Evolutionary conservation across 1,284 basidiomycete genomes (phyloP).

Genomic region (Apiotrichum akiyoshidainum): DNA sequence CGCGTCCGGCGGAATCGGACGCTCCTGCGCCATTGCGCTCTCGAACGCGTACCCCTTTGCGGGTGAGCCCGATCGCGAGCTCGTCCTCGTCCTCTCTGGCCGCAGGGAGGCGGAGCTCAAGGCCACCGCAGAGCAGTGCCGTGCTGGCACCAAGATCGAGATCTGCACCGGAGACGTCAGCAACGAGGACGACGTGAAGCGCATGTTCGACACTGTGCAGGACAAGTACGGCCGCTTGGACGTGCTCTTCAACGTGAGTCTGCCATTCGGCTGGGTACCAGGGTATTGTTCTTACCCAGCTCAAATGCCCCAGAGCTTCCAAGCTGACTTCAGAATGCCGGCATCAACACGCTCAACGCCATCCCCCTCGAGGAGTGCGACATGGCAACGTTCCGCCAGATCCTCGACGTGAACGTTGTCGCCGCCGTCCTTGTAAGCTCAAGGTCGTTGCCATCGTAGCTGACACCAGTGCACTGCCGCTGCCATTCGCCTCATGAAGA

Average conservation of each 20-base stretch:
- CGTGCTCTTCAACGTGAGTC: constrained; percentile 67
- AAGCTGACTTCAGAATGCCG: constrained; percentile 52
- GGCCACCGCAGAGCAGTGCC: constrained; percentile 54
- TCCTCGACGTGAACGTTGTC: constrained; percentile 67
- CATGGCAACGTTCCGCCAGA: constrained; percentile 61
- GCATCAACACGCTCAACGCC: constrained; percentile 54
- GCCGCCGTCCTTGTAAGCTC: constrained; percentile 59
- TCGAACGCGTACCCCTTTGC: constrained; percentile 50
- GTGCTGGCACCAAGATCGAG: constrained; percentile 48
- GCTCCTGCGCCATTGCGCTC: constrained; percentile 56
- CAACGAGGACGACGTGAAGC: constrained; percentile 34
- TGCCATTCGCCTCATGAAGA: constrained; percentile 69
- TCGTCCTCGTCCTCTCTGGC: constrained; percentile 57
- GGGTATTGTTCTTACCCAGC: neutral
- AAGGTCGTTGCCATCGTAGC: neutral
- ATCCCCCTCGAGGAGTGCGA: constrained; percentile 63
- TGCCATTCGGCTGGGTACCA: neutral
- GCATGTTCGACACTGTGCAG: constrained; percentile 59
- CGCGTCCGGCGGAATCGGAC: constrained; percentile 55
- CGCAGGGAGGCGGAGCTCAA: constrained; percentile 61
- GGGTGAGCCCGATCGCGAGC: constrained; percentile 56
- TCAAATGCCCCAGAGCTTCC: neutral
- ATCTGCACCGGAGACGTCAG: constrained; percentile 60
- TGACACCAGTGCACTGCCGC: constrained; percentile 60
- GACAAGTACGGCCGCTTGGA: constrained; percentile 66